Evolutionary conservation across 345 rosid genomes (phyloP), one percentile per base, ranked within the genome.

Genomic region (Eucalyptus curtisii): DNA sequence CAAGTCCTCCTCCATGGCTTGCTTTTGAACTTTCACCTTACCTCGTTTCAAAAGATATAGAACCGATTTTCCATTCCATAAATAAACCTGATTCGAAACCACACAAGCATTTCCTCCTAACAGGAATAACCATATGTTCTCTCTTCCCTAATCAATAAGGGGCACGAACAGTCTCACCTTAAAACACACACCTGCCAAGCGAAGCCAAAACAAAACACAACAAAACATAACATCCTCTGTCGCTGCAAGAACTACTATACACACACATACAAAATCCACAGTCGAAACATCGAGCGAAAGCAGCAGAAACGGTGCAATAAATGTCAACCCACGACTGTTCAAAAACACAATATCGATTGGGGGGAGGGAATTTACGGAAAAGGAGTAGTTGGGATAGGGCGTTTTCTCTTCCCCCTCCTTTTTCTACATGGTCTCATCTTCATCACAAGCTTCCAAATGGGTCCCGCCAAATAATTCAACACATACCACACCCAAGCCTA

Each of bases 401-500:
- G 19, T 13, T 44, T 61, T 45, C 31, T 44, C 17, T 5, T 47
- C 27, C 7, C 19, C 4, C 30, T 2, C 19, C 82, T 33, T 76
- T n/a, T 40, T 40, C 27, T 52, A 8, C 87, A n/a, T 9, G 57
- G 31, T 27, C 79, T 71, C 47, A 17, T 79, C 86, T 49, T 44
- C 42, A 71, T 88, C 89, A 49, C 66, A 79, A 88, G 86, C 59
- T 88, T 55, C 84, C 47, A 76, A 24, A 31, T 15, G 57, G 85
- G 89, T 13, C 89, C 89, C 89, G 44, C 89, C 84, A 76, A 31
- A 88, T 27, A 22, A 82, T 88, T 37, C 86, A 76, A 76, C 84
- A 20, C 84, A 76, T 40, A 76, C 45, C 82, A 76, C 45, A 42
- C 59, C 79, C 87, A 89, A 88, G 85, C 92, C 45, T 88, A 95